A percentile compares a stretch with the other conserved stretches of the same genome.
Evolutionary conservation across 257 asterid genomes (phyloP).

Genomic region (Solanum paucissectum): DNA sequence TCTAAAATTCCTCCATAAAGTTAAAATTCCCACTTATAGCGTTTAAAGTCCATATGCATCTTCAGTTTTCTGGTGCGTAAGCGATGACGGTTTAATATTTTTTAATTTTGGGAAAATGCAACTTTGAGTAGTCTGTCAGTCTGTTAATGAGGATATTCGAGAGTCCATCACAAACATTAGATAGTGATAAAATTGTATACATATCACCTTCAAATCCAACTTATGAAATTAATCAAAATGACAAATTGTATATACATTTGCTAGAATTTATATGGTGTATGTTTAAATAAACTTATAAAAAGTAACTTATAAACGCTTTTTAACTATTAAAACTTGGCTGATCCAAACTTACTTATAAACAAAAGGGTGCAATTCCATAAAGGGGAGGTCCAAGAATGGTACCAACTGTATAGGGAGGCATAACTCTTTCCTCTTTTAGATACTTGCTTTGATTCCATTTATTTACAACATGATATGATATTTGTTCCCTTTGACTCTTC

Average conservation of each 20-base stretch:
- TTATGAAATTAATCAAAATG: no score
- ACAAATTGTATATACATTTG: neutral
- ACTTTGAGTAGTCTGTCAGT: neutral
- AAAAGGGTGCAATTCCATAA: slow-evolving; percentile 18
- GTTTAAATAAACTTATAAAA: no score
- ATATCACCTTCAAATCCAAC: no score
- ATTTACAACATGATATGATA: neutral
- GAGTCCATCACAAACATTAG: neutral
- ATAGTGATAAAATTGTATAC: no score
- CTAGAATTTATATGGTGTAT: neutral
- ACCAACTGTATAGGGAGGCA: neutral
- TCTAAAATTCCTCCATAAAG: neutral
- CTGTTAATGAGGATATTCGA: neutral
- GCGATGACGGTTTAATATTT: neutral
- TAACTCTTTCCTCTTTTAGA: slow-evolving; percentile 13
- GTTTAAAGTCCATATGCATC: neutral
- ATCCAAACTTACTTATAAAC: neutral
- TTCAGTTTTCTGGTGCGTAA: neutral
- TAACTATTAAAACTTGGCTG: neutral
- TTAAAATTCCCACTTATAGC: neutral
- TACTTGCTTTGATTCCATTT: slow-evolving; percentile 17
- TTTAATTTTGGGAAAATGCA: neutral
- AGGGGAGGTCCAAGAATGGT: slow-evolving; percentile 22
- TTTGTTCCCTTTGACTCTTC: neutral
- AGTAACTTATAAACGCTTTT: no score